Percentiles rank a stretch among this genome's conserved stretches.
Conservation (phyloP, 805 yeast genomes). For the Komagataella mondaviorum region DNA sequence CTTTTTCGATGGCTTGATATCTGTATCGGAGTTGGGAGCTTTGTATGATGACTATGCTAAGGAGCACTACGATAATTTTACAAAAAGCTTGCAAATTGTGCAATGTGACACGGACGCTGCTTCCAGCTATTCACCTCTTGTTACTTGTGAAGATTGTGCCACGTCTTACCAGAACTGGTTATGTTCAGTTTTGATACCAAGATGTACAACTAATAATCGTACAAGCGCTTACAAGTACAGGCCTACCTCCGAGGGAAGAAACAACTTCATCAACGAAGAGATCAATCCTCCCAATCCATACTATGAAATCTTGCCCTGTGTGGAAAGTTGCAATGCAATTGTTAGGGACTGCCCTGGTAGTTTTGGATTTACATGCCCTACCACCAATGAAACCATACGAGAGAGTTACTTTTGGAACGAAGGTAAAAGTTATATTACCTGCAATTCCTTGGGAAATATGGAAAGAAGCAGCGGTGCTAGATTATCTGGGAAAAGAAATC, state of each 20-base stretch:
- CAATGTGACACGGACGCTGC: conserved; percentile 62
- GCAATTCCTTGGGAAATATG: conserved; percentile 24
- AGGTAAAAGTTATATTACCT: conserved; percentile 16
- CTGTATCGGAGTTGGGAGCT: conserved; percentile 20
- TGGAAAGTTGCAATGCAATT: conserved; percentile 63
- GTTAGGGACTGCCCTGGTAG: conserved; percentile 76
- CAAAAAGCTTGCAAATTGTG: conserved; percentile 61
- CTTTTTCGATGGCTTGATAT: conserved; percentile 14
- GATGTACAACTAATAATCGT: conserved; percentile 49
- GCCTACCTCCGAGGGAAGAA: conserved; percentile 40
- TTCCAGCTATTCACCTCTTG: conserved; percentile 59
- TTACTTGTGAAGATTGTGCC: conserved; percentile 63
- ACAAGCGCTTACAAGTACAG: conserved; percentile 30
- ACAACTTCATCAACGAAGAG: conserved; percentile 34
- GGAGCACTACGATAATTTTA: conserved; percentile 46
- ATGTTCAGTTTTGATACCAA: conserved; percentile 77
- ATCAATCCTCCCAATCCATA: conserved; percentile 45
- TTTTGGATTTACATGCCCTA: conserved; percentile 69
- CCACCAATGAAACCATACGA: conserved; percentile 16
- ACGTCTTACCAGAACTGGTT: conserved; percentile 73
- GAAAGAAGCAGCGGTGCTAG: background rate
- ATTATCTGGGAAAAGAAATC: background rate
- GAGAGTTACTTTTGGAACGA: conserved; percentile 31
- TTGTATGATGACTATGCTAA: conserved; percentile 56
- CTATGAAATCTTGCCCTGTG: conserved; percentile 79